Conservation (phyloP, 805 yeast species). For the Candida quercuum region DNA sequence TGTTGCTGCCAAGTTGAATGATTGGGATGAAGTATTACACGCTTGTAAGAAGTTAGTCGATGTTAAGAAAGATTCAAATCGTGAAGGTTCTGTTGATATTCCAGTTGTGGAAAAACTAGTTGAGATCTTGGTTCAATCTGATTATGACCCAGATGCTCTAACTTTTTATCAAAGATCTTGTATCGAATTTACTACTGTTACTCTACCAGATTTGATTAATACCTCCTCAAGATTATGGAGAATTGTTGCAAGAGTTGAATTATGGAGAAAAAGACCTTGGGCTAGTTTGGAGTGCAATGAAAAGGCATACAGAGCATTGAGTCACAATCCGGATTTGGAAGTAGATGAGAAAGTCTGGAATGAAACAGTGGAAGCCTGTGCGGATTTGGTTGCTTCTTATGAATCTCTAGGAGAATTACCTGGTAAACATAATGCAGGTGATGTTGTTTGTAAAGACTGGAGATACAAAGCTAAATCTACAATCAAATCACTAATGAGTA, state of each 20-base stretch:
- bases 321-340: slow-evolving; percentile 59
- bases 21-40: slow-evolving; percentile 82
- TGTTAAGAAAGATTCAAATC: slow-evolving; percentile 47
- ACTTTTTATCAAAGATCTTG: slow-evolving; percentile 65
- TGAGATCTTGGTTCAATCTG: slow-evolving; percentile 51
- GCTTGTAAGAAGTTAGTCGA: slow-evolving; percentile 65
- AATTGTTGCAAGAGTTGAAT: slow-evolving; percentile 74
- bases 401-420: slow-evolving; percentile 81
- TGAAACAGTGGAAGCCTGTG: slow-evolving; percentile 72
- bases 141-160: slow-evolving; percentile 33
- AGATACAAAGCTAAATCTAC: slow-evolving; percentile 72
- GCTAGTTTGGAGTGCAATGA: slow-evolving; percentile 79
- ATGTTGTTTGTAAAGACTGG: slow-evolving; percentile 90
- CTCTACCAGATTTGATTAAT: slow-evolving; percentile 66
- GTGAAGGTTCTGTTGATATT: slow-evolving; percentile 66
- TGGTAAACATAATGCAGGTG: slow-evolving; percentile 75
- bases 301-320: slow-evolving; percentile 73
- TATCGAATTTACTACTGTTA: slow-evolving; percentile 62
- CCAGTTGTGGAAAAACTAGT: slow-evolving; percentile 71
- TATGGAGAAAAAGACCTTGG: slow-evolving; percentile 90
- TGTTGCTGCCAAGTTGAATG: slow-evolving; percentile 75
- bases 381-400: slow-evolving; percentile 79
- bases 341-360: slow-evolving; percentile 63
- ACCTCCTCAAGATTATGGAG: slow-evolving; percentile 65
- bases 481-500: slow-evolving; percentile 69